Conservation (phyloP, 1,284 basidiomycete genomes). For the Puccinia coronata region DNA sequence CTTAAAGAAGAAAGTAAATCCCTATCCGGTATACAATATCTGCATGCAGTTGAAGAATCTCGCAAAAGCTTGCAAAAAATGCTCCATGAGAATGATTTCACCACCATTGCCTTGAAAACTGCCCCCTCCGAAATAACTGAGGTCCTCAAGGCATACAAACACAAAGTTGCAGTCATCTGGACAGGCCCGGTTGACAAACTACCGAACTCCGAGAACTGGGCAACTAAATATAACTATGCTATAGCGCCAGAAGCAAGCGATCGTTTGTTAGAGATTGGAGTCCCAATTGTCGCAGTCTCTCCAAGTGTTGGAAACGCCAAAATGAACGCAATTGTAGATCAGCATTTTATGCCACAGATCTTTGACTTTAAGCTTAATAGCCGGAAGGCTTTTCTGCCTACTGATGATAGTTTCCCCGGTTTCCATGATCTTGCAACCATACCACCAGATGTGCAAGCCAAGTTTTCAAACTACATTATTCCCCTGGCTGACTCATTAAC, state of each 20-base stretch:
- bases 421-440: constrained; percentile 10
- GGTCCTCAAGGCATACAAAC: constrained; percentile 1
- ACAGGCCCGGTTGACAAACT: neutral
- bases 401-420: neutral
- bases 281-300: constrained; percentile 11
- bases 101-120: constrained; percentile 18
- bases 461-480: constrained; percentile 9
- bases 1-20: neutral
- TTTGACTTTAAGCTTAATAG: neutral
- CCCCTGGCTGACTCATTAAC: neutral
- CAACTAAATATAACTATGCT: neutral
- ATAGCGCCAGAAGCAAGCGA: constrained; percentile 6
- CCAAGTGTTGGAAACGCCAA: neutral
- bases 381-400: neutral
- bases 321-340: constrained; percentile 24
- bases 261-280: neutral
- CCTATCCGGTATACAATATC: neutral
- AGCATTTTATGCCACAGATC: neutral
- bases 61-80: neutral
- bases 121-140: neutral
- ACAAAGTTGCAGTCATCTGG: constrained; percentile 28
- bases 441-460: neutral
- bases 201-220: neutral
- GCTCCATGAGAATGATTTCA: constrained; percentile 18
- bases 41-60: neutral